Percentiles rank a stretch among this genome's conserved stretches.
phyloP scores from a whole-genome alignment of 352 stramenopile species.

The Thalassiosira delicatula region DNA sequence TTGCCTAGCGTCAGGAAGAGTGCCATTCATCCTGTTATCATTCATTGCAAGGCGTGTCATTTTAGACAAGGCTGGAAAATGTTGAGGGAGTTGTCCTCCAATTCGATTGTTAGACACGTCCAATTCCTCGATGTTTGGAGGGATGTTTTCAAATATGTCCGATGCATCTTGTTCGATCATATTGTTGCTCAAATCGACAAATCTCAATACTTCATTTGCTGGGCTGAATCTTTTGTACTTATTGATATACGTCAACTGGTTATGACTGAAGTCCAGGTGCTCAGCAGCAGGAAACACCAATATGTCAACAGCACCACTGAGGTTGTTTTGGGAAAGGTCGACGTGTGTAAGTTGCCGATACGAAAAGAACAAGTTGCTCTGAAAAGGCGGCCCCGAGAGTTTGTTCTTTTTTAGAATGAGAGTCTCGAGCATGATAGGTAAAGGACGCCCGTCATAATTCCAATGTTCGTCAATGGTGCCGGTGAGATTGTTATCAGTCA shows the following conservation, averaged over 20 bases:
- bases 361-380: not conserved
- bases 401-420: conserved; percentile 13
- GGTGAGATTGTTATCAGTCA: conserved; percentile 45
- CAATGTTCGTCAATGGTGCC: too few relatives aligned
- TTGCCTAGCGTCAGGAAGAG: conserved; percentile 11
- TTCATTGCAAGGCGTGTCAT: conserved; percentile 14
- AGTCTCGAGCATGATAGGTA: conserved; percentile 6
- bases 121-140: conserved; percentile 21
- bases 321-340: conserved; percentile 30
- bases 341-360: conserved; percentile 12
- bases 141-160: conserved; percentile 23
- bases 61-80: not conserved
- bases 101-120: conserved; percentile 26
- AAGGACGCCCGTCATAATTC: too few relatives aligned
- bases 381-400: conserved; percentile 8
- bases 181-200: conserved; percentile 43
- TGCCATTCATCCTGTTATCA: conserved; percentile 24
- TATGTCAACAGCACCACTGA: conserved; percentile 26
- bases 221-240: conserved; percentile 6
- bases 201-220: conserved; percentile 22
- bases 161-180: conserved; percentile 4
- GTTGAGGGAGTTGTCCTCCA: conserved; percentile 12
- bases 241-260: conserved; percentile 15
- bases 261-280: conserved; percentile 26
- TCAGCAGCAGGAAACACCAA: not conserved